Evolutionary conservation across 2,329 filamentous ascomycete genomes (phyloP), one percentile per base, ranked within the genome.

Genomic region (Periconia sp.): DNA sequence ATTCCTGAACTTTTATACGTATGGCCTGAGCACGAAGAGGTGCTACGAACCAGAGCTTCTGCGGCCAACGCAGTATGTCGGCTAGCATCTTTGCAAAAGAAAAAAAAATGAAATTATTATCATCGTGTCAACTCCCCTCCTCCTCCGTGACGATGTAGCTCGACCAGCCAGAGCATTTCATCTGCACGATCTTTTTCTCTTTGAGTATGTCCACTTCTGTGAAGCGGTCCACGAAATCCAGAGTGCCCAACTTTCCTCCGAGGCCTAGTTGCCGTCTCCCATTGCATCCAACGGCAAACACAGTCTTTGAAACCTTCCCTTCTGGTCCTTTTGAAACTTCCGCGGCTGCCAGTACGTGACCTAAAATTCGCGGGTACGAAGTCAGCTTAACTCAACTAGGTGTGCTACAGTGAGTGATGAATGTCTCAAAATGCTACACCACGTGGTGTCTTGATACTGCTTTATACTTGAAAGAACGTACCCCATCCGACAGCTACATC

Each of bases 401-500:
- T n/a, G n/a, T n/a, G n/a, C n/a, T n/a, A n/a, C n/a, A n/a, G n/a
- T n/a, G n/a, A n/a, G n/a, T n/a, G n/a, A n/a, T n/a, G n/a, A n/a
- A n/a, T n/a, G n/a, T n/a, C n/a, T n/a, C n/a, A n/a, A n/a, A n/a
- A n/a, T n/a, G n/a, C n/a, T n/a, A n/a, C n/a, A n/a, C n/a, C n/a
- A n/a, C n/a, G n/a, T n/a, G n/a, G n/a, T n/a, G n/a, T n/a, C n/a
- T n/a, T n/a, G n/a, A n/a, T n/a, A n/a, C n/a, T n/a, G n/a, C n/a
- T n/a, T n/a, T n/a, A n/a, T n/a, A n/a, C n/a, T n/a, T n/a, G n/a
- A n/a, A n/a, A n/a, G n/a, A n/a, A n/a, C n/a, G n/a, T n/a, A n/a
- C n/a, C 69, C 49, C 52, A 53, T 3, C 70, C 70, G 31, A 71
- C 47, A 0, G 64, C 63, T 6, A 72, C 62, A 59, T 68, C 59